A percentile compares a stretch with the other conserved stretches of the same genome.
Evolutionary conservation across 1,284 basidiomycete genomes (phyloP).

Genomic region (Neotropicomus parvogracilis): DNA sequence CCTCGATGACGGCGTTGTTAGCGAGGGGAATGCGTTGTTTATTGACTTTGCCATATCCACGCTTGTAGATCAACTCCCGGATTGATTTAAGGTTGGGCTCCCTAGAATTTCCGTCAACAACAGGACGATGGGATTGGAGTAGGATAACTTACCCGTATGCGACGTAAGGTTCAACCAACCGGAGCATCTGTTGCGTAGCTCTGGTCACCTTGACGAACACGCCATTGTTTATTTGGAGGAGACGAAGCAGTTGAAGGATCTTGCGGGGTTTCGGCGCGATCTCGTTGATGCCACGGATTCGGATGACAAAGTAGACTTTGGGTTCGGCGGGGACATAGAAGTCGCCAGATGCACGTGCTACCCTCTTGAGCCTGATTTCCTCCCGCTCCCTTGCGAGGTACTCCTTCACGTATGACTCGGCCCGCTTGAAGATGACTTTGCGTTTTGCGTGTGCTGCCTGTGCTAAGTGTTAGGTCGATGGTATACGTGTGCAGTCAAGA

Average conservation of each 20-base stretch:
- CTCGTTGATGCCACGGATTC: constrained; percentile 99
- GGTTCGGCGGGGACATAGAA: constrained; percentile 97
- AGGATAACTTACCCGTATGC: constrained; percentile 83
- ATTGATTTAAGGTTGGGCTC: constrained; percentile 96
- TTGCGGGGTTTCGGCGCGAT: constrained; percentile 99
- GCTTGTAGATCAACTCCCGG: constrained; percentile 99
- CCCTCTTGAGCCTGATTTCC: constrained; percentile 93
- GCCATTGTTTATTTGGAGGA: constrained; percentile 99
- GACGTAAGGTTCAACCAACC: constrained; percentile 95
- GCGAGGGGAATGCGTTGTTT: constrained; percentile 95
- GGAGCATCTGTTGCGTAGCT: constrained; percentile 97
- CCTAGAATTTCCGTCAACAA: constrained; percentile 37
- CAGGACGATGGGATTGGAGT: neutral
- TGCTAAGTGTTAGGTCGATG: constrained; percentile 16
- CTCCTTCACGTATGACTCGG: constrained; percentile 98
- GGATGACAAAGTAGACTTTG: constrained; percentile 97
- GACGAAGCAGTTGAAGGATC: constrained; percentile 96
- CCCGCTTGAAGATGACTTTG: constrained; percentile 99
- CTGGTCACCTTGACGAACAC: constrained; percentile 97
- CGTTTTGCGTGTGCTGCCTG: constrained; percentile 90
- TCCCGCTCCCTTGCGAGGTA: constrained; percentile 92
- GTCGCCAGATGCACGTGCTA: constrained; percentile 89
- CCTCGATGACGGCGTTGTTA: constrained; percentile 94
- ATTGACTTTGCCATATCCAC: constrained; percentile 98
- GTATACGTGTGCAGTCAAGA: constrained; percentile 1